A percentile compares a stretch with the other conserved stretches of the same genome.
phyloP scores from a whole-genome alignment of 805 yeast genomes.

The Torulaspora indica region DNA sequence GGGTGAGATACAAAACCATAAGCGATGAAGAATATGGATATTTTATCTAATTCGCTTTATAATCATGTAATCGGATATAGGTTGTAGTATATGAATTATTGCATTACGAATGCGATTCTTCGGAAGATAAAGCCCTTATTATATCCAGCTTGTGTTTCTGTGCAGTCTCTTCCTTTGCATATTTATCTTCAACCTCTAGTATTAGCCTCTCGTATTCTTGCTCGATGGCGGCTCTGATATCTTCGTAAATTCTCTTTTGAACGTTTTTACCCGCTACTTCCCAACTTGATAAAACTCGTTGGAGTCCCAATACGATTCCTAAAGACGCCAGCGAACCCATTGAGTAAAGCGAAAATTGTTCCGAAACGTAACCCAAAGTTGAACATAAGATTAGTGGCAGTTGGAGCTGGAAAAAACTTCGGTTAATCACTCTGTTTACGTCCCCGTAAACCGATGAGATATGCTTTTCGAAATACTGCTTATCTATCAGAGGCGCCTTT shows the following conservation, averaged over 20 bases:
- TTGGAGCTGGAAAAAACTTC: slow-evolving; percentile 32
- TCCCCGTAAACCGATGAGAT: slow-evolving; percentile 24
- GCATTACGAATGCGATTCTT: not conserved
- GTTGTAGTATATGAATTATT: slow-evolving; percentile 4
- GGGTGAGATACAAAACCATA: slow-evolving; percentile 60
- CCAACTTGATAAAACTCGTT: slow-evolving; percentile 34
- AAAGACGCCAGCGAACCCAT: slow-evolving; percentile 34
- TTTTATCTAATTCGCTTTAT: slow-evolving; percentile 12
- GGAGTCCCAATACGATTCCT: slow-evolving; percentile 33
- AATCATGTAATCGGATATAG: not conserved
- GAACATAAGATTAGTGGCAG: slow-evolving; percentile 31
- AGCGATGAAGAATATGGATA: slow-evolving; percentile 40
- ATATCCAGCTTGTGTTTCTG: slow-evolving; percentile 2
- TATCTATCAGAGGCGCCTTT: slow-evolving; percentile 17
- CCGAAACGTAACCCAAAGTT: slow-evolving; percentile 28
- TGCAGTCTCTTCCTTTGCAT: slow-evolving; percentile 1
- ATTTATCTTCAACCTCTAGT: slow-evolving; percentile 6
- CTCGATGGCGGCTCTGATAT: slow-evolving; percentile 18
- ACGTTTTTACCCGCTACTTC: slow-evolving; percentile 17
- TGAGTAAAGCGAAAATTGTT: slow-evolving; percentile 31
- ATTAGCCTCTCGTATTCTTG: slow-evolving; percentile 7
- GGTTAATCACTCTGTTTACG: slow-evolving; percentile 26
- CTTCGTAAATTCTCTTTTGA: slow-evolving; percentile 11
- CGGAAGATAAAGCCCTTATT: not conserved
- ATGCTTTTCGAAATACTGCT: slow-evolving; percentile 18